A percentile compares a stretch with the other conserved stretches of the same genome.
phyloP scores from a whole-genome alignment of 768 basidiomycete genomes.

The Paxillus rubicundulus region DNA sequence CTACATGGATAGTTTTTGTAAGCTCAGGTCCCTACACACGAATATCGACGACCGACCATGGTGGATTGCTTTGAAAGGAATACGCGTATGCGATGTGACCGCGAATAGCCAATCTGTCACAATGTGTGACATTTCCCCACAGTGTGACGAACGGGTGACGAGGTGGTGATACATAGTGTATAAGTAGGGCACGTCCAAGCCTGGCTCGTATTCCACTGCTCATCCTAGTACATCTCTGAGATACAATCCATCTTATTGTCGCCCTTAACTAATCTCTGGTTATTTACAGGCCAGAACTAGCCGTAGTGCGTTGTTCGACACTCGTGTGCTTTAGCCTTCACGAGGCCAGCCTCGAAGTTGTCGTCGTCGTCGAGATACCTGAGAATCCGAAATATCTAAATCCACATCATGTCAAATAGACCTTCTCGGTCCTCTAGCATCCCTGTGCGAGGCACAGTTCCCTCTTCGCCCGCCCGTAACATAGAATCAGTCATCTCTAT shows the following conservation, averaged over 20 bases:
- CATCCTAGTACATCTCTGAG: not conserved
- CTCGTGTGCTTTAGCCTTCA: not conserved
- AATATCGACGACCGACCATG: constrained; percentile 20
- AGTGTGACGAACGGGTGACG: constrained; percentile 10
- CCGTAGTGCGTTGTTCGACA: not conserved
- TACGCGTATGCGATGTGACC: constrained; percentile 19
- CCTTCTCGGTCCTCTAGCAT: constrained; percentile 65
- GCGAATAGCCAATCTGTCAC: constrained; percentile 14
- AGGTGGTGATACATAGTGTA: constrained; percentile 1
- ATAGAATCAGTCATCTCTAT: constrained; percentile 68
- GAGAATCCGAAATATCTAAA: not conserved
- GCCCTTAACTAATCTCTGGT: not conserved
- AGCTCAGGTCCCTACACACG: not conserved
- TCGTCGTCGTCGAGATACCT: not conserved
- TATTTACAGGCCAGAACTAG: not conserved
- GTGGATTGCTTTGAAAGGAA: not conserved
- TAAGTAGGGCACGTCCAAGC: constrained; percentile 6
- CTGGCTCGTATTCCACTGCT: not conserved
- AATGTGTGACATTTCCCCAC: constrained; percentile 29
- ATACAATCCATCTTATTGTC: not conserved
- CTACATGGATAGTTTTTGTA: constrained; percentile 20
- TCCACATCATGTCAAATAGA: constrained; percentile 42
- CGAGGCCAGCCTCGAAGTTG: not conserved
- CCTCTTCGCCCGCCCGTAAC: constrained; percentile 50
- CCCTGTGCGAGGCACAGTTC: constrained; percentile 50